Evolutionary conservation across 768 basidiomycete species (phyloP), one percentile per base, ranked within the genome.

Genomic region (Boletales sp.): DNA sequence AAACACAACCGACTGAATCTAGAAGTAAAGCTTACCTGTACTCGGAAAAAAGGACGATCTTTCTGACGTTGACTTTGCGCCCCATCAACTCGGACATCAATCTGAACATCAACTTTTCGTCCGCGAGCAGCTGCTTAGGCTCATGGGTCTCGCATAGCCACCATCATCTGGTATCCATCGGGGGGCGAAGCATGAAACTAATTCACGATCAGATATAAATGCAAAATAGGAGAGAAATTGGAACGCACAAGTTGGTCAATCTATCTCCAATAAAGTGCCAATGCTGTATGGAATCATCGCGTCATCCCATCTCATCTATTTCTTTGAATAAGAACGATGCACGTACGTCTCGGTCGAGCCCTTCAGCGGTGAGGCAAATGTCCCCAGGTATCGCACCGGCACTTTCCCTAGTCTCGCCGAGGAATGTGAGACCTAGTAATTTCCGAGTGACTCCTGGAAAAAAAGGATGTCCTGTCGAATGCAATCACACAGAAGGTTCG

Each of bases 361-460:
- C 69, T 34, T 72, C 65, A 0, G 43, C 18, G 9, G 50, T 49
- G 13, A 73, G 38, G 30, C 67, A 51, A 21, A 78, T 63, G 50
- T 80, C 74, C 2, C 69, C 76, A 8, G 68, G 58, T 0, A 73
- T 47, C 3, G 62, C 39, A 3, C 49, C 24, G 19, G 69, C 52
- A 4, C 58, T 57, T 4, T 67, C 53, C 9, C 49, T 57, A 0
- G 70, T 73, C 51, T 77, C 68, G 0, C 77, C 77, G 0, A 71
- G 48, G 51, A 79, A 79, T 0, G 62, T 57, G 10, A 79, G 53
- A 0, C 73, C 76, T 6, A 75, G 64, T 36, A 61, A 55, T 48
- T 73, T 74, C 18, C 78, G 64, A 8, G 68, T 67, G 4, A 65
- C 39, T 10, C 64, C 74, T 74, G 29, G 32, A 35, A 21, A 11